Evolutionary conservation across 2,329 filamentous ascomycete species (phyloP).

Genomic region (Pseudogymnoascus verrucosus): DNA sequence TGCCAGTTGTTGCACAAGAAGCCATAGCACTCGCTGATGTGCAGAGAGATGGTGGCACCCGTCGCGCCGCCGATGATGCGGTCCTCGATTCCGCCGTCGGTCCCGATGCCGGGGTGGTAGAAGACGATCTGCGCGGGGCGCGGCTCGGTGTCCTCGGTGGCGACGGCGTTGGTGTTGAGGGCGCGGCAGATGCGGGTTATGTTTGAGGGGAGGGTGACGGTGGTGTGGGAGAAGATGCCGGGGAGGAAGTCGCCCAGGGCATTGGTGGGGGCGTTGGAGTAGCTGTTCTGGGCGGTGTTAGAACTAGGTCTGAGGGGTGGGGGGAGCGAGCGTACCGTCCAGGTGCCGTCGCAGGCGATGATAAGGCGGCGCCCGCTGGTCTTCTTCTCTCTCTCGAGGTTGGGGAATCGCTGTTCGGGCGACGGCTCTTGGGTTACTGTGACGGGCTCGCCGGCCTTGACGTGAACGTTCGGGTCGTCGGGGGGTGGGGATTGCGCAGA

Average conservation of each 20-base stretch:
- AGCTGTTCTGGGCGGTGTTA: neutral
- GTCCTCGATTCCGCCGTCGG: slow-evolving; percentile 41
- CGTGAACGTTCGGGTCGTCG: neutral
- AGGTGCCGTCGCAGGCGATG: slow-evolving; percentile 27
- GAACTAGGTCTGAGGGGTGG: neutral
- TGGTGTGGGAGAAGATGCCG: neutral
- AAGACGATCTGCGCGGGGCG: slow-evolving; percentile 46
- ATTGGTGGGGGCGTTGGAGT: neutral
- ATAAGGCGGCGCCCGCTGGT: slow-evolving; percentile 18
- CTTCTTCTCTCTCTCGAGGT: neutral
- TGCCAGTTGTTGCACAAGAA: slow-evolving; percentile 39
- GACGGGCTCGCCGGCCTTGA: neutral
- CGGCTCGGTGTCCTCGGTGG: slow-evolving; percentile 25
- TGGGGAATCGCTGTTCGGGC: neutral
- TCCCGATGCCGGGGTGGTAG: slow-evolving; percentile 55
- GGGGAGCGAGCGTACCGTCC: slow-evolving; percentile 16
- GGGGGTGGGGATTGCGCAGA: neutral
- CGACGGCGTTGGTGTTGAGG: slow-evolving; percentile 42
- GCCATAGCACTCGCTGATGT: slow-evolving; percentile 40
- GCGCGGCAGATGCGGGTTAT: slow-evolving; percentile 53
- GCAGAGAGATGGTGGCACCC: slow-evolving; percentile 44
- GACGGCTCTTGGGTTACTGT: neutral
- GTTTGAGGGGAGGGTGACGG: slow-evolving; percentile 42
- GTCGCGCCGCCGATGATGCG: slow-evolving; percentile 47
- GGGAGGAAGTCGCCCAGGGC: neutral